Evolutionary conservation across 1,284 basidiomycete genomes (phyloP).

Genomic region (Amylostereum areolatum): DNA sequence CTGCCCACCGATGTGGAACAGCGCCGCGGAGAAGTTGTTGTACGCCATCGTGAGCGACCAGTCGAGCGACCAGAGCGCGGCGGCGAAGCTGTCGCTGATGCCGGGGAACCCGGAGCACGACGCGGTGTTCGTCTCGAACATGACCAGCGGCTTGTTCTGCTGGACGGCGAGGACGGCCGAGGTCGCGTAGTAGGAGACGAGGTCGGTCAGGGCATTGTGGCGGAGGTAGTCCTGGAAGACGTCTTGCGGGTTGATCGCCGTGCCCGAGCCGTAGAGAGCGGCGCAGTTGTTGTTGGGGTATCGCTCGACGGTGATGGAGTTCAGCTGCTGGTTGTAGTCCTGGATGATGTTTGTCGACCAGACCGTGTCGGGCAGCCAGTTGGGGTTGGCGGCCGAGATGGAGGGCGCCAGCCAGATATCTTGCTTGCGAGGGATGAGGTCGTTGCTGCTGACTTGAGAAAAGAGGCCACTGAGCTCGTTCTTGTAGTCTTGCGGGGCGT

Average conservation of each 20-base stretch:
- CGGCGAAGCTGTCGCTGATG: conserved; percentile 53
- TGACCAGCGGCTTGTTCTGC: conserved; percentile 44
- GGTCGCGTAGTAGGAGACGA: conserved; percentile 46
- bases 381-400: conserved; percentile 34
- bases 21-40: conserved; percentile 49
- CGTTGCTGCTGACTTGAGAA: conserved; percentile 24
- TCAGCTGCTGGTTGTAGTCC: conserved; percentile 30
- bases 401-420: conserved; percentile 24
- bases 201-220: conserved; percentile 40
- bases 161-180: conserved; percentile 37
- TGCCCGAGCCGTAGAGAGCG: conserved; percentile 22
- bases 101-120: conserved; percentile 50
- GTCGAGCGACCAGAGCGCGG: conserved; percentile 66
- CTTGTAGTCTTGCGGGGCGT: conserved; percentile 38
- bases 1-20: conserved; percentile 65
- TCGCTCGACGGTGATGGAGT: conserved; percentile 41
- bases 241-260: conserved; percentile 38
- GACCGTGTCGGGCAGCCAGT: conserved; percentile 39
- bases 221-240: conserved; percentile 51
- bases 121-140: conserved; percentile 49
- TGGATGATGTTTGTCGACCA: conserved; percentile 42
- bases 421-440: conserved; percentile 32
- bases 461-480: conserved; percentile 40
- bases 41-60: conserved; percentile 58
- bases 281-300: conserved; percentile 44